Evolutionary conservation across 176 grass and related monocot species (phyloP), one percentile per base, ranked within the genome.

Genomic region (Themeda triandra): DNA sequence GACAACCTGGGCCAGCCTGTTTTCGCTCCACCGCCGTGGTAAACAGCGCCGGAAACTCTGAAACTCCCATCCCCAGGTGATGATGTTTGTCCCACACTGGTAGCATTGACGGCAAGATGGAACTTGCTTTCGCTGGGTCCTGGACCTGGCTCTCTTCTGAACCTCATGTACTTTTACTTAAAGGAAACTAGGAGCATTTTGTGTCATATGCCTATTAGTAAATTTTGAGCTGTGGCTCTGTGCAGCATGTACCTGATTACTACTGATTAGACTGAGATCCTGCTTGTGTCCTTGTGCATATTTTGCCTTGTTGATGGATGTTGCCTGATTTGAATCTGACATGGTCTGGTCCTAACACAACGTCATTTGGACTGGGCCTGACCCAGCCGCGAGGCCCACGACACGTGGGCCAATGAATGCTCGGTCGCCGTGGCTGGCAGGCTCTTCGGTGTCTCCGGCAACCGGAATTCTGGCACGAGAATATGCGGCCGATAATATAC

Each of bases 371-470:
- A 56, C 2, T 56, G 53, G 53, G 53, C 53, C 56, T 60, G 54
- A 1, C 10, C 24, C 3, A 59, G 17, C 11, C 13, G 11, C 17
- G 46, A n/a, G 48, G 83, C 41, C 74, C 74, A 24, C 27, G 74
- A 30, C 83, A 78, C 83, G 64, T 68, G 60, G 10, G 73, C 48
- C 56, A 75, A 44, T 70, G 12, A 78, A 85, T 35, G 46, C 17
- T 17, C 73, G 74, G 73, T 84, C 63, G 82, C 63, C 10, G 15
- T 35, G 56, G 56, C 39, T 1, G 8, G 53, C 53, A 54, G 19
- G 5, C 46, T 8, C 18, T n/a, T 24, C 19, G 54, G 56, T 12
- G 23, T 44, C 25, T 30, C 37, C 41, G 29, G 51, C 32, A 9
- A 53, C 30, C 42, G 25, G 44, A 49, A 49, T 49, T 73, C 24